Percentiles rank a stretch among this genome's conserved stretches.
phyloP scores from a whole-genome alignment of 306 rosid species.

The Arachis stenosperma region DNA sequence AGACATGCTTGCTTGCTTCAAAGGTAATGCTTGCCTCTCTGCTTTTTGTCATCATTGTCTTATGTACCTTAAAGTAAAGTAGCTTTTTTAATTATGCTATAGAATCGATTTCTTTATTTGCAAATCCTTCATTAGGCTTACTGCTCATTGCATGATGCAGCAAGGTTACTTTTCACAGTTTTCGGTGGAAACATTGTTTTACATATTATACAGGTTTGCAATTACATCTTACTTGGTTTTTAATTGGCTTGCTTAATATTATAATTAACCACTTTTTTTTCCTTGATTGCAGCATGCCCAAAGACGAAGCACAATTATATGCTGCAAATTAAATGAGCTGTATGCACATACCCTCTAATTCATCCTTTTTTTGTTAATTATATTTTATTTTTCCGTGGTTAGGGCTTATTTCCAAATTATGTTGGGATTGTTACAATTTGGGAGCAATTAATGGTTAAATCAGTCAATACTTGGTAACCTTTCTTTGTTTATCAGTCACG shows the following conservation, averaged over 20 bases:
- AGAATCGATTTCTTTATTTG: constrained; percentile 15
- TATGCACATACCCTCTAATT: constrained; percentile 50
- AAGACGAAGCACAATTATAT: constrained; percentile 89
- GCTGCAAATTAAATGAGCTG: constrained; percentile 80
- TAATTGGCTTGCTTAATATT: not conserved
- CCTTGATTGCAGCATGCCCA: constrained; percentile 81
- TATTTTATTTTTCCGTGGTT: constrained; percentile 14
- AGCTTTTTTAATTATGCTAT: constrained; percentile 33
- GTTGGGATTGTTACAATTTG: constrained; percentile 3
- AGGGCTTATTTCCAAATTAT: constrained; percentile 9
- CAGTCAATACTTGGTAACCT: not conserved
- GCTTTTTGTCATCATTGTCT: no score
- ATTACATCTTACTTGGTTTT: constrained; percentile 2
- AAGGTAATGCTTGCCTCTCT: no score
- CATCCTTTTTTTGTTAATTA: not conserved
- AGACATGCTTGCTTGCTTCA: no score
- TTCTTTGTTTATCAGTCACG: not conserved
- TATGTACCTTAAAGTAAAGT: no score
- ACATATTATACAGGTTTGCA: constrained; percentile 84
- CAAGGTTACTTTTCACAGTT: constrained; percentile 77
- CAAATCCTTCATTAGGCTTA: constrained; percentile 33
- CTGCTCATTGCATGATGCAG: constrained; percentile 54
- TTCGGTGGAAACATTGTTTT: constrained; percentile 77
- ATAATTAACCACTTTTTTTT: constrained; percentile 4
- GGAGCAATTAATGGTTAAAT: constrained; percentile 22